Conservation (phyloP, 768 basidiomycete species). For the Dioszegia hungarica region DNA sequence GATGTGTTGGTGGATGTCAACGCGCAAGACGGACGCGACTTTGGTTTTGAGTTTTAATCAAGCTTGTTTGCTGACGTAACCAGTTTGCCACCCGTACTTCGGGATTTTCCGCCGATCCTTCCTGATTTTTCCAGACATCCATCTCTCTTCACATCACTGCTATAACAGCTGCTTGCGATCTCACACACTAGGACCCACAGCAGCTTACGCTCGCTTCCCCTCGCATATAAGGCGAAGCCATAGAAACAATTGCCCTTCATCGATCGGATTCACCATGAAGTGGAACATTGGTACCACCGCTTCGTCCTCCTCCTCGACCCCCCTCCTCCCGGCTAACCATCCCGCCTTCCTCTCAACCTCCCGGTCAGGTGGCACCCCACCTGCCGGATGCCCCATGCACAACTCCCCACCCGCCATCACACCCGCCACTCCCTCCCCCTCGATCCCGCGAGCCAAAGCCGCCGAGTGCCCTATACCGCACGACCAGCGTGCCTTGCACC, state of each 20-base stretch:
- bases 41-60: neutral
- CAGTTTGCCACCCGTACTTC: neutral
- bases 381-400: slow-evolving; percentile 37
- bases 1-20: neutral
- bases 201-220: no score
- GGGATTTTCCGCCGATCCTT: neutral
- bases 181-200: no score
- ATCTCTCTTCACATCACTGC: neutral
- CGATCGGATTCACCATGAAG: slow-evolving; percentile 2
- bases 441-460: slow-evolving; percentile 1
- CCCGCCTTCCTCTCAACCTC: slow-evolving; percentile 31
- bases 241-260: neutral
- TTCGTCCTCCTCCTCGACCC: neutral
- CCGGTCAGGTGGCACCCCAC: slow-evolving; percentile 3
- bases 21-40: neutral
- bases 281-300: slow-evolving; percentile 12
- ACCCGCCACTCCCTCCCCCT: neutral
- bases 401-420: slow-evolving; percentile 5
- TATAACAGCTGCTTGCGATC: no score
- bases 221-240: no score
- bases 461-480: slow-evolving; percentile 51
- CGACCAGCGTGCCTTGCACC: slow-evolving; percentile 54
- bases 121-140: neutral
- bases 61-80: neutral
- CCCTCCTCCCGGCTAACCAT: slow-evolving; percentile 21